Percentiles rank a stretch among this genome's conserved stretches.
Evolutionary conservation across 805 yeast genomes (phyloP).

Genomic region (Starmerella sp.): DNA sequence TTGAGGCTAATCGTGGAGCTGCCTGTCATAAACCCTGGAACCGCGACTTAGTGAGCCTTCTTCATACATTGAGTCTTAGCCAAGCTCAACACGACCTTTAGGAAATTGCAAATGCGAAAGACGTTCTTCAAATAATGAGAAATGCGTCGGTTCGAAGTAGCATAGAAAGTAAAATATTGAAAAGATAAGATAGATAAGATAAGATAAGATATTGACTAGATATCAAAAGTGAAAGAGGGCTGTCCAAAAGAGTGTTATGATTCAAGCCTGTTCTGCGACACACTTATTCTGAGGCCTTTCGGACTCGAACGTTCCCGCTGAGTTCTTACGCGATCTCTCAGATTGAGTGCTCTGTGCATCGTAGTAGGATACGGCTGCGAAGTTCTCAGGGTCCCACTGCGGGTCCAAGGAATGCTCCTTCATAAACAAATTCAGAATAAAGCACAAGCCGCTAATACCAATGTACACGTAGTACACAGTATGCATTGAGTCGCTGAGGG

Average conservation of each 20-base stretch:
- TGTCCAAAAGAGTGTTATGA: not conserved
- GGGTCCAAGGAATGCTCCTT: slow-evolving; percentile 19
- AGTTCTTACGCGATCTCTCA: not conserved
- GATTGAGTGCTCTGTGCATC: not conserved
- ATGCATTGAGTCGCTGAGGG: slow-evolving; percentile 16
- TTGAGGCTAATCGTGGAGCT: not conserved
- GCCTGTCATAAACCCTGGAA: not conserved
- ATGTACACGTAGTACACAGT: slow-evolving; percentile 15
- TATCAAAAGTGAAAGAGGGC: not conserved
- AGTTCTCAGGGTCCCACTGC: not conserved
- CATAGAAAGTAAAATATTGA: not conserved
- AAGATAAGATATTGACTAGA: not conserved
- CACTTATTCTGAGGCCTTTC: not conserved
- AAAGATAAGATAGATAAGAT: not conserved
- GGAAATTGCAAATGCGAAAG: no score
- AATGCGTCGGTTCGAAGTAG: not conserved
- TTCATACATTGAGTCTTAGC: no score
- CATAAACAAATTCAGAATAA: slow-evolving; percentile 14
- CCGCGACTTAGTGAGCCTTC: not conserved
- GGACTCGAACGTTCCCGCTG: not conserved
- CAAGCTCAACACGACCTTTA: no score
- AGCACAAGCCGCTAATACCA: slow-evolving; percentile 18
- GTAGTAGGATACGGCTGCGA: not conserved
- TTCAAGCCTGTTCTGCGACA: not conserved
- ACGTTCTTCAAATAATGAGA: no score